Percentiles rank a stretch among this genome's conserved stretches.
These are phyloP conservation scores for Amoebophrya sp. DNA, from an alignment of 169 alveolate species.

Conservation along the genomic window DNA sequence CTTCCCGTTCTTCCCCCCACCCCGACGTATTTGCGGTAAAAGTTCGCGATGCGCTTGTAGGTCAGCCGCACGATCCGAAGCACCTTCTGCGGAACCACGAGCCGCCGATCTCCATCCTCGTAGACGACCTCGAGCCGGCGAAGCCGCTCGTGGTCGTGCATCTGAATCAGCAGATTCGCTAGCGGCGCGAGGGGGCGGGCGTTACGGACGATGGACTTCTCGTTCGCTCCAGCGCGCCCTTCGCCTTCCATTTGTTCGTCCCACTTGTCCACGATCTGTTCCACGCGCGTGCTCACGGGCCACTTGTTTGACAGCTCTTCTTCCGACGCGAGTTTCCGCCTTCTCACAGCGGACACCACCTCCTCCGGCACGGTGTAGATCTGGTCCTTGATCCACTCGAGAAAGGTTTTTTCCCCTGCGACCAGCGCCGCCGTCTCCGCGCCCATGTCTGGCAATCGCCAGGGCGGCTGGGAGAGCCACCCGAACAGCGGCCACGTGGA, in stretches of 20 bases:
- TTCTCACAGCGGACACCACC: not conserved
- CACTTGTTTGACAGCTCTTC: not conserved
- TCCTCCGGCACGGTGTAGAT: not conserved
- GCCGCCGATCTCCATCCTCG: not conserved
- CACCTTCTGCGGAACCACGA: not conserved
- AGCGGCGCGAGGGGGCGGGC: not conserved
- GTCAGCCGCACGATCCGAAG: not conserved
- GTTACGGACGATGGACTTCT: not conserved
- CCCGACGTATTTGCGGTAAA: not conserved
- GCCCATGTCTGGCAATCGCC: not conserved
- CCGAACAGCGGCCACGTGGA: not conserved
- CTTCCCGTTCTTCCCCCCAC: not conserved
- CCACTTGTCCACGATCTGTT: not conserved
- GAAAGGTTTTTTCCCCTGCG: not conserved
- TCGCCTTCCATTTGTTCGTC: not conserved
- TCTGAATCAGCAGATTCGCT: not conserved
- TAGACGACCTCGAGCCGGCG: not conserved
- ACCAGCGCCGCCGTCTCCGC: not conserved
- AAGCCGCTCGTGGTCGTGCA: too few relatives aligned
- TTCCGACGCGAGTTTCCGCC: too few relatives aligned
- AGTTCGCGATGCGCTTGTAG: not conserved
- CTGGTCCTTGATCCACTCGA: not conserved
- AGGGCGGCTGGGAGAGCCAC: not conserved
- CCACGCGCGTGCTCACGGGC: not conserved
- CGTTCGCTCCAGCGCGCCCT: not conserved